Conservation (phyloP, 805 yeast species). For the Teunomyces cretensis region DNA sequence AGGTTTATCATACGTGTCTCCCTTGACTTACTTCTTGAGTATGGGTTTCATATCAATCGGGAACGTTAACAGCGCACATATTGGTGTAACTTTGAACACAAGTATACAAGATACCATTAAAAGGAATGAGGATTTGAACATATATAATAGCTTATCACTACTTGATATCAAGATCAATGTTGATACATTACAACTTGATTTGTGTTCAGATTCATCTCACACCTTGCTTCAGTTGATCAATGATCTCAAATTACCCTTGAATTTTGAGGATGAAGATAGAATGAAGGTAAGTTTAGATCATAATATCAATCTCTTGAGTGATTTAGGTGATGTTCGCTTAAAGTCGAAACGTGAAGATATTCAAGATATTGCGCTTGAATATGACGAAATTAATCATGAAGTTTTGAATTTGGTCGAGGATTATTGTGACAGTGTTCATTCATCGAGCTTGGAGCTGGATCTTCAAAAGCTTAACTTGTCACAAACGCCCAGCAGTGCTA, state of each 20-base stretch:
- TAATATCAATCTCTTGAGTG: conserved; percentile 42
- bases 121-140: conserved; percentile 18
- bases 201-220: conserved; percentile 85
- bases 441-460: conserved; percentile 21
- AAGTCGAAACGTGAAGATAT: background rate
- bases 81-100: conserved; percentile 31
- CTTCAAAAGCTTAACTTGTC: conserved; percentile 22
- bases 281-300: conserved; percentile 41
- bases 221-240: conserved; percentile 64
- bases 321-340: conserved; percentile 23
- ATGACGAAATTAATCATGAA: background rate
- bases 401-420: background rate
- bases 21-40: conserved; percentile 36
- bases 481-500: conserved; percentile 4
- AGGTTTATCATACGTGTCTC: conserved; percentile 21
- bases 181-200: conserved; percentile 48
- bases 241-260: conserved; percentile 70
- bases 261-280: conserved; percentile 59
- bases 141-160: conserved; percentile 22
- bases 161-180: conserved; percentile 48
- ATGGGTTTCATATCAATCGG: conserved; percentile 60
- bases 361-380: background rate
- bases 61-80: conserved; percentile 36
- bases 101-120: conserved; percentile 19
- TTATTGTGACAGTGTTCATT: background rate